A percentile compares a stretch with the other conserved stretches of the same genome.
Evolutionary conservation across 208 protist species (phyloP).

Genomic region (Trypanosoma melophagium): DNA sequence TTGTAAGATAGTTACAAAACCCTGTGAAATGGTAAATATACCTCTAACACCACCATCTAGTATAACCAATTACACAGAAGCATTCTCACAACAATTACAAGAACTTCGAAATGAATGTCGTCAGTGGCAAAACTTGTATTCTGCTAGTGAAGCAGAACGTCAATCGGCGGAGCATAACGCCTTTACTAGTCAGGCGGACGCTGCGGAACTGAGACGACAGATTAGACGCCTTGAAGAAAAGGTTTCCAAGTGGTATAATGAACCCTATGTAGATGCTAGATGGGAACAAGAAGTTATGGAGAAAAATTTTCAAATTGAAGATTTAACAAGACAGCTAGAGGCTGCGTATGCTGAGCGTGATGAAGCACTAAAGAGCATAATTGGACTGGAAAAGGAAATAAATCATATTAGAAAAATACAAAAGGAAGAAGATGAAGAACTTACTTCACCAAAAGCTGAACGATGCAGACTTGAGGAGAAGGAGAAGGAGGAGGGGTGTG

Average conservation of each 20-base stretch:
- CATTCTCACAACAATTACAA: neutral
- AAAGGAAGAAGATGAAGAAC: neutral
- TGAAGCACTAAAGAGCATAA: neutral
- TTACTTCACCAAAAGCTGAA: no score
- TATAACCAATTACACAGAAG: neutral
- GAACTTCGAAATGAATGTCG: neutral
- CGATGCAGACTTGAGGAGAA: neutral
- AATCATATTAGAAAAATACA: neutral
- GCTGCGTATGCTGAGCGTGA: neutral
- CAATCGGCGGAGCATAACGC: neutral
- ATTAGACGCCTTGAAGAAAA: neutral
- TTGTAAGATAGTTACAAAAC: neutral
- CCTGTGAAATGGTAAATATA: neutral
- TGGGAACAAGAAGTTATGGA: neutral
- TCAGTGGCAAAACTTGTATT: neutral
- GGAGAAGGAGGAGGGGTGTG: neutral
- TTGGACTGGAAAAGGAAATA: conserved; percentile 5
- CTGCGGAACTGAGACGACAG: neutral
- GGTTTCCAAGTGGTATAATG: neutral
- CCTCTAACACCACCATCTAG: neutral
- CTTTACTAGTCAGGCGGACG: neutral
- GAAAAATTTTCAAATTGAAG: neutral
- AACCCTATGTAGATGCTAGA: neutral
- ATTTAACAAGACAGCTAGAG: neutral
- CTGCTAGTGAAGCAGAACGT: neutral